phyloP scores from a whole-genome alignment of 2,329 filamentous ascomycete species.

The Aspergillus proliferans region DNA sequence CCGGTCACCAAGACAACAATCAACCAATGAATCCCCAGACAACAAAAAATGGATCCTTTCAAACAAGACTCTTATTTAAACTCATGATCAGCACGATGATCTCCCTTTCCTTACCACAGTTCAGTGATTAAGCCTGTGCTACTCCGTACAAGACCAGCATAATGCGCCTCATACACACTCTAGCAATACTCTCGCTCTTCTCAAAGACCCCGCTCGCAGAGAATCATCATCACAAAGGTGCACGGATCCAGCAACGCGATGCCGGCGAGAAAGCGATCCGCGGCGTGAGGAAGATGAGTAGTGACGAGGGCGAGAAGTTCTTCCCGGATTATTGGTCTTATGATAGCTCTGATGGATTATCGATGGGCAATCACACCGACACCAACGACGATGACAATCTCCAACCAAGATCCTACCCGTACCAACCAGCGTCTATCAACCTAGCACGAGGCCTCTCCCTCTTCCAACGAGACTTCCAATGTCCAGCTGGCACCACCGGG shows the following conservation, averaged over 20 bases:
- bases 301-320: constrained; percentile 44
- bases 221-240: not conserved
- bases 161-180: too few relatives aligned
- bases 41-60: too few relatives aligned
- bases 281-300: constrained; percentile 40
- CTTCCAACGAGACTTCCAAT: constrained; percentile 46
- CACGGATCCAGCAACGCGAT: not conserved
- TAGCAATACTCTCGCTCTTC: not conserved
- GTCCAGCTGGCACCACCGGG: constrained; percentile 49
- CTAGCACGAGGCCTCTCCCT: not conserved
- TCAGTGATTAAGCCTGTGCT: too few relatives aligned
- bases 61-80: too few relatives aligned
- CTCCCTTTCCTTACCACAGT: too few relatives aligned
- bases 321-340: constrained; percentile 42
- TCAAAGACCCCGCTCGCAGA: not conserved
- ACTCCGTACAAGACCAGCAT: too few relatives aligned
- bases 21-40: too few relatives aligned
- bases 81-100: too few relatives aligned
- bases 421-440: not conserved
- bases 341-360: constrained; percentile 6
- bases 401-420: not conserved
- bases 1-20: too few relatives aligned
- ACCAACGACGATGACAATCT: not conserved
- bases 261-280: constrained; percentile 13
- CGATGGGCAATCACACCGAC: not conserved